Evolutionary conservation across 1,139 yeast genomes (phyloP).

Genomic region (Hansenula lynferdii): DNA sequence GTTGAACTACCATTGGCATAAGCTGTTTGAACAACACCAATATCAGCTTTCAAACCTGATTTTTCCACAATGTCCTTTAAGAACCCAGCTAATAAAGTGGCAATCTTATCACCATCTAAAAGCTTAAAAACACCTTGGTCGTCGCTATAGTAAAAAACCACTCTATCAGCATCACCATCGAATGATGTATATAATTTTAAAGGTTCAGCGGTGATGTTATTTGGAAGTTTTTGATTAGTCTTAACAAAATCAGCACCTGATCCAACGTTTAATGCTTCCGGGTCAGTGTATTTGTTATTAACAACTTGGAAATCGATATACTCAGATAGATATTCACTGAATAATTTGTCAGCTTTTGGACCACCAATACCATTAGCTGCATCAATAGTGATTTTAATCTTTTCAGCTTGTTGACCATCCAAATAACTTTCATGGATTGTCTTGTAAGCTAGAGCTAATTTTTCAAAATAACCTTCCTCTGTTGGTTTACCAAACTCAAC

Average conservation of each 20-base stretch:
- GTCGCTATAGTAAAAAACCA: slow-evolving; percentile 73
- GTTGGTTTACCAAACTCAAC: slow-evolving; percentile 53
- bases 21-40: slow-evolving; percentile 96
- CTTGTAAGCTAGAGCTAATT: slow-evolving; percentile 47
- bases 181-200: slow-evolving; percentile 66
- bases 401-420: slow-evolving; percentile 24
- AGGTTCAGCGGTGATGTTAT: slow-evolving; percentile 35
- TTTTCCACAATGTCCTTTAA: slow-evolving; percentile 47
- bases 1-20: slow-evolving; percentile 96
- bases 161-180: slow-evolving; percentile 97
- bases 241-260: slow-evolving; percentile 98
- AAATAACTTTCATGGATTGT: slow-evolving; percentile 34
- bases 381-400: slow-evolving; percentile 60
- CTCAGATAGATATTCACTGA: slow-evolving; percentile 36
- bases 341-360: slow-evolving; percentile 54
- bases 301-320: slow-evolving; percentile 44
- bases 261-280: slow-evolving; percentile 58
- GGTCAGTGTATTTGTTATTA: slow-evolving; percentile 53
- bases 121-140: slow-evolving; percentile 48
- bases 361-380: slow-evolving; percentile 97
- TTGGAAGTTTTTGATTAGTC: slow-evolving; percentile 78
- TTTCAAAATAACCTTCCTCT: slow-evolving; percentile 68
- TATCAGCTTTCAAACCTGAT: slow-evolving; percentile 32
- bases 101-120: slow-evolving; percentile 92
- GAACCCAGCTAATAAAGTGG: slow-evolving; percentile 76